Evolutionary conservation across 2,329 filamentous ascomycete genomes (phyloP), one percentile per base, ranked within the genome.

Genomic region (Drechslerella stenobrocha): DNA sequence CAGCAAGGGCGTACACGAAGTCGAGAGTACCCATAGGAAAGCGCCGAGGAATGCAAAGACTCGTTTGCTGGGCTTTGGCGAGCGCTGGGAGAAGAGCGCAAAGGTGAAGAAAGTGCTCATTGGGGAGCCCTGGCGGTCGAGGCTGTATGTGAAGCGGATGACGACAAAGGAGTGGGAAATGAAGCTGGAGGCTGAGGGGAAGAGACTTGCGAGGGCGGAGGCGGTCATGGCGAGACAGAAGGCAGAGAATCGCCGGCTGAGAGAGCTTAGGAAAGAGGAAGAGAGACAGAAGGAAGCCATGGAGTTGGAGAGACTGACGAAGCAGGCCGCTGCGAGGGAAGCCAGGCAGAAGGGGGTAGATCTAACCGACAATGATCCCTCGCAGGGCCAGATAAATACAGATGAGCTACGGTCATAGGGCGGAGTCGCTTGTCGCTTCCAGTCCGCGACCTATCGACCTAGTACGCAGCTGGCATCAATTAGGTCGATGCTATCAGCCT

Each of bases 171-270:
- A 57, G 77, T 77, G 26, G 77, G 77, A 46, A 79, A 78, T 72
- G 72, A 78, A 20, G 77, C 78, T 34, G 75, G 77, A 46, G 77
- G 79, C 71, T 76, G 77, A 50, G 78, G 80, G 56, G 71, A 76
- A 64, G 73, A 74, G 53, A 73, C 76, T 61, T 72, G 76, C 35
- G 70, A 76, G 55, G n/a, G 51, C 35, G 63, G 74, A 77, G 45
- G 76, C 78, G 71, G 77, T 75, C 20, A 71, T 75, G 50, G 75
- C 69, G 13, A 73, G 67, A 67, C 60, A 72, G 50, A 69, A 70
- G 34, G 71, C 73, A 61, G 52, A 71, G 23, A 72, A 71, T 30
- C 67, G 72, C 11, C 71, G 71, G 22, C 71, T 70, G 9, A 72
- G 71, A 52, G 73, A 72, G 32, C 64, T 74, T 11, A 61, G 69